phyloP scores from a whole-genome alignment of 345 rosid species.

The Linum usitatissimum region DNA sequence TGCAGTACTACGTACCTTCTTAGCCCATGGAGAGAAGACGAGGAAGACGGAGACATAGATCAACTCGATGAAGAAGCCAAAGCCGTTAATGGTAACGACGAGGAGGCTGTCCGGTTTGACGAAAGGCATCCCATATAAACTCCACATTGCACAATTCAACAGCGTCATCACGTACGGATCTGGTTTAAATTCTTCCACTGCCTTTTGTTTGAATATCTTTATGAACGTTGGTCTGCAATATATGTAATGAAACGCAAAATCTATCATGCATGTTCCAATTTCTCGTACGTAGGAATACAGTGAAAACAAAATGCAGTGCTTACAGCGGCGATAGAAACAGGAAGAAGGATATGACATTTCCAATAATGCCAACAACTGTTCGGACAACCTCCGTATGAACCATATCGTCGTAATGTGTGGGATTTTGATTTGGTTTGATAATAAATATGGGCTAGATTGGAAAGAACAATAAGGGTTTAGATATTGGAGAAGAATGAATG shows the following conservation, averaged over 20 bases:
- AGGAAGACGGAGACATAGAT: conserved; percentile 11
- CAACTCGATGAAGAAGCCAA: conserved; percentile 9
- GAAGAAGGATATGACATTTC: conserved; percentile 1
- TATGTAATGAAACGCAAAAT: neutral
- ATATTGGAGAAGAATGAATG: no score
- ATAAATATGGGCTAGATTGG: no score
- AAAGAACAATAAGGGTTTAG: no score
- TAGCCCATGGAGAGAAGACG: neutral
- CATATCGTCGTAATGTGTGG: neutral
- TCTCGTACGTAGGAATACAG: neutral
- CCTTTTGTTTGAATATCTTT: neutral
- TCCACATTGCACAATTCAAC: conserved; percentile 14
- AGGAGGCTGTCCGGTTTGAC: conserved; percentile 10
- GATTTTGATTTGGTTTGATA: no score
- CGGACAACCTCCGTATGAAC: neutral
- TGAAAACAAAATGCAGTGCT: neutral
- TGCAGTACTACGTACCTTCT: neutral
- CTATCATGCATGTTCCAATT: neutral
- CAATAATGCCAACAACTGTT: conserved; percentile 1
- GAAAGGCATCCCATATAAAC: conserved; percentile 14
- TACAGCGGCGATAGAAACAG: conserved; percentile 2
- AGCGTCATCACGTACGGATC: conserved; percentile 12
- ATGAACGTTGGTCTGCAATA: neutral
- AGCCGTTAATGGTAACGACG: conserved; percentile 12
- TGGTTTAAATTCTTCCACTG: conserved; percentile 6